These are phyloP conservation scores for Claviceps fusiformis DNA, from an alignment of 2,329 filamentous ascomycete species.

Conservation along the genomic window DNA sequence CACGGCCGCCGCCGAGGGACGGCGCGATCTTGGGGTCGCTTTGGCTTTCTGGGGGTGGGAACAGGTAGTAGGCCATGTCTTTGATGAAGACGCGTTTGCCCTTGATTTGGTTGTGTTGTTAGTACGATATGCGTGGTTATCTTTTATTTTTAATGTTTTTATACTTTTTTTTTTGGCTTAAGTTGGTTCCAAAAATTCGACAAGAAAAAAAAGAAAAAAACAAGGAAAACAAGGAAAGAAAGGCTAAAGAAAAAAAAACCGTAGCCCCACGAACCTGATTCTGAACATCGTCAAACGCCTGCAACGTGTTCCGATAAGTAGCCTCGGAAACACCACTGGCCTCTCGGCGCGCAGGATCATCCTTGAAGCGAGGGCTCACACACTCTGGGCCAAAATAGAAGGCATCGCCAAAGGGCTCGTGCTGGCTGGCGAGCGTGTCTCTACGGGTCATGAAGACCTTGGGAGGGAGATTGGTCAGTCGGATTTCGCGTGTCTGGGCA, in stretches of 20 bases:
- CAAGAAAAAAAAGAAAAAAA: too few relatives aligned
- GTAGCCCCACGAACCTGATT: constrained; percentile 48
- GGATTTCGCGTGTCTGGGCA: background rate
- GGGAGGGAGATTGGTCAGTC: background rate
- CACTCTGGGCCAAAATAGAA: constrained; percentile 94
- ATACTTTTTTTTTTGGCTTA: too few relatives aligned
- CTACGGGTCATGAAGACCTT: constrained; percentile 94
- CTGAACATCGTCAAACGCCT: constrained; percentile 57
- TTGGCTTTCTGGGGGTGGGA: constrained; percentile 52
- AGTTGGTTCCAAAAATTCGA: too few relatives aligned
- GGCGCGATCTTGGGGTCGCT: constrained; percentile 59
- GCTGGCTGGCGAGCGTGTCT: constrained; percentile 68
- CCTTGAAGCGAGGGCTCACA: constrained; percentile 63
- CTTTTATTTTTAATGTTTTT: too few relatives aligned
- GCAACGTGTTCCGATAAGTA: constrained; percentile 66
- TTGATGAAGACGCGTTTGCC: constrained; percentile 95
- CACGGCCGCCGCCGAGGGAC: constrained; percentile 52
- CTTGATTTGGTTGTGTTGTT: constrained; percentile 26
- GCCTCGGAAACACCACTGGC: constrained; percentile 54
- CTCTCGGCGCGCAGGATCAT: constrained; percentile 43
- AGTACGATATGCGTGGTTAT: background rate
- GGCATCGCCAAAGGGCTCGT: constrained; percentile 93
- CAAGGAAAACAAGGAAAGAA: too few relatives aligned
- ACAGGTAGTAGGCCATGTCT: constrained; percentile 87
- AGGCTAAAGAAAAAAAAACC: too few relatives aligned